Conservation (phyloP, 345 rosid genomes). For the Ailanthus altissimus region DNA sequence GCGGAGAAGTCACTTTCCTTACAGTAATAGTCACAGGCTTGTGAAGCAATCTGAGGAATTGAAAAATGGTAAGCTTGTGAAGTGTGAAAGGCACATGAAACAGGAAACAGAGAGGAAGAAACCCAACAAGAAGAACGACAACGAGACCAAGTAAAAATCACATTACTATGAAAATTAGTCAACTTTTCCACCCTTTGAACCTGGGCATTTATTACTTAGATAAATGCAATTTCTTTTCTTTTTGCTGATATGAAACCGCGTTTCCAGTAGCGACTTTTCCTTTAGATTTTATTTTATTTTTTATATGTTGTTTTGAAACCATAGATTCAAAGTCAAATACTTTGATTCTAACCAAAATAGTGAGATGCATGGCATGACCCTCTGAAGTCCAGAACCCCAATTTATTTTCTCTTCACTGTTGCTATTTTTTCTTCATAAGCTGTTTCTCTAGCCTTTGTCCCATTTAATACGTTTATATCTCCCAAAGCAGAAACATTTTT, state of each 20-base stretch:
- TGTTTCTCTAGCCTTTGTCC: neutral
- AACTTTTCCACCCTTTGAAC: conserved; percentile 1
- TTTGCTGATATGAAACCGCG: conserved; percentile 35
- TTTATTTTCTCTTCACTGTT: neutral
- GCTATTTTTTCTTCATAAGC: neutral
- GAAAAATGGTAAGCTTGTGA: neutral
- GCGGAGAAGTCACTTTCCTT: neutral
- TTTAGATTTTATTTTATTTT: neutral
- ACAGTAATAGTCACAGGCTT: neutral
- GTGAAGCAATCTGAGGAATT: neutral
- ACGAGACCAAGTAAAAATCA: conserved; percentile 17
- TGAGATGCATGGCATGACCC: neutral
- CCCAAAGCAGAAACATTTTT: neutral
- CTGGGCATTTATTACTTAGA: neutral
- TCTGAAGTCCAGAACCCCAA: neutral
- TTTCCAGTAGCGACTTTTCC: conserved; percentile 20
- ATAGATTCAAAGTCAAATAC: conserved; percentile 37
- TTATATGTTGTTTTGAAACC: neutral
- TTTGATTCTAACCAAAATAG: conserved; percentile 16
- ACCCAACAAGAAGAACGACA: conserved; percentile 1
- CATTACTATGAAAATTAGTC: neutral
- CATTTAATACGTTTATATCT: neutral
- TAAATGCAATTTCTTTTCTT: neutral
- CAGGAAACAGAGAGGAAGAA: conserved; percentile 19
- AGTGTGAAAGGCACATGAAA: neutral